These are phyloP conservation scores for Rhynchosporium agropyri DNA, from an alignment of 2,329 filamentous ascomycete species.

Conservation along the genomic window DNA sequence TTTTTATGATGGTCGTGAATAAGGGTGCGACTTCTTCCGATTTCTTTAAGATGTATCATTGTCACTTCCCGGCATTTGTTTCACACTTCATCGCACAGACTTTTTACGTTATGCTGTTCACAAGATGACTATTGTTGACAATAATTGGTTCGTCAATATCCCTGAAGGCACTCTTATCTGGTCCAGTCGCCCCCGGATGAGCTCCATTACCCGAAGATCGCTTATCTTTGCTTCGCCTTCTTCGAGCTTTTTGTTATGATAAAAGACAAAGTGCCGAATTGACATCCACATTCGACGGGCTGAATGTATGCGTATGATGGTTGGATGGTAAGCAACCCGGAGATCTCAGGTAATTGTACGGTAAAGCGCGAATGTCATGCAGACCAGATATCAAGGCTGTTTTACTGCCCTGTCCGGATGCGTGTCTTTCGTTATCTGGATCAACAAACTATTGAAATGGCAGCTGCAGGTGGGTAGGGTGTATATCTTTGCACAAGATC, in stretches of 20 bases:
- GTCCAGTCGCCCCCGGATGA: slow-evolving; percentile 18
- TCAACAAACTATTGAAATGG: not conserved
- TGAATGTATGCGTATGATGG: not conserved
- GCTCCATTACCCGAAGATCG: slow-evolving; percentile 16
- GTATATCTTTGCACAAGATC: slow-evolving; percentile 12
- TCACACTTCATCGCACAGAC: slow-evolving; percentile 9
- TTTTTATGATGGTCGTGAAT: not conserved
- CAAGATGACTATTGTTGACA: slow-evolving; percentile 18
- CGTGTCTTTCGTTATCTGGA: slow-evolving; percentile 18
- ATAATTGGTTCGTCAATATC: slow-evolving; percentile 10
- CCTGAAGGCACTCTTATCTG: slow-evolving; percentile 20
- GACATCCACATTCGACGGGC: not conserved
- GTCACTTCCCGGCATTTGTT: not conserved
- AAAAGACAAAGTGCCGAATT: slow-evolving; percentile 11
- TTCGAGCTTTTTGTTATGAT: slow-evolving; percentile 8
- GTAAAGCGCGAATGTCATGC: slow-evolving; percentile 13
- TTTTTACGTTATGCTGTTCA: slow-evolving; percentile 13
- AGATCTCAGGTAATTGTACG: slow-evolving; percentile 11
- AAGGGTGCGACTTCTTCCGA: not conserved
- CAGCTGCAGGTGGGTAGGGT: not conserved
- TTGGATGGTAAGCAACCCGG: slow-evolving; percentile 7
- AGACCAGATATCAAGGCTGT: slow-evolving; percentile 3
- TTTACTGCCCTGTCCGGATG: slow-evolving; percentile 10
- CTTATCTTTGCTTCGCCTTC: slow-evolving; percentile 20
- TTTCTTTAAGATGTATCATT: not conserved